phyloP scores from a whole-genome alignment of 75 land plant species.

The Sequoia sempervirens region DNA sequence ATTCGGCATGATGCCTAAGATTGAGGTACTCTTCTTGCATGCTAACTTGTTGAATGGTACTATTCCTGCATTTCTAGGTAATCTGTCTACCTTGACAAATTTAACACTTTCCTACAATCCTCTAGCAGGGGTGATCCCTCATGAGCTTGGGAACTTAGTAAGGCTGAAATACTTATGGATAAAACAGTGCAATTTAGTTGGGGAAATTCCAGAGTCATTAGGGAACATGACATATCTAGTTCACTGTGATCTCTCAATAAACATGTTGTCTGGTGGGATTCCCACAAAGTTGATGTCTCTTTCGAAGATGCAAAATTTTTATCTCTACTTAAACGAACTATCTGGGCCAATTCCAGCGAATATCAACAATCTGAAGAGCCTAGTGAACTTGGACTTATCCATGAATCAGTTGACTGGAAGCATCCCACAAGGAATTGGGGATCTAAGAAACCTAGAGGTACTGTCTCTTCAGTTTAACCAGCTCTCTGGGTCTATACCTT shows the following conservation, averaged over 20 bases:
- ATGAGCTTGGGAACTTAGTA: slow-evolving; percentile 39
- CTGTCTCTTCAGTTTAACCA: slow-evolving; percentile 18
- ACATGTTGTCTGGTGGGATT: slow-evolving; percentile 8
- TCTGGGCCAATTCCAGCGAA: slow-evolving; percentile 26
- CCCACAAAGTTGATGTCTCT: slow-evolving; percentile 2
- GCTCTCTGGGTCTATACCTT: slow-evolving; percentile 40
- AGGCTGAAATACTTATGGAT: slow-evolving; percentile 43
- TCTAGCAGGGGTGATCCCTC: slow-evolving; percentile 29
- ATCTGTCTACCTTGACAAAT: slow-evolving; percentile 31
- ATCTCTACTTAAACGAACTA: slow-evolving; percentile 10
- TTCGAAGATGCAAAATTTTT: slow-evolving; percentile 5
- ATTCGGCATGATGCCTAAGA: slow-evolving; percentile 28
- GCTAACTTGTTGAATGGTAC: slow-evolving; percentile 41
- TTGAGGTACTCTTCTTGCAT: slow-evolving; percentile 25
- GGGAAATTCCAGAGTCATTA: slow-evolving; percentile 48
- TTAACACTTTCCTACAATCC: slow-evolving; percentile 41
- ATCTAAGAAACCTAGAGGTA: slow-evolving; percentile 14
- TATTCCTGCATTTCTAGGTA: slow-evolving; percentile 52
- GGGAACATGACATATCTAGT: slow-evolving; percentile 9
- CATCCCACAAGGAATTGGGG: slow-evolving; percentile 35
- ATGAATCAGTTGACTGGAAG: slow-evolving; percentile 18
- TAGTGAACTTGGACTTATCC: slow-evolving; percentile 15
- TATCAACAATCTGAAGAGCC: slow-evolving; percentile 14
- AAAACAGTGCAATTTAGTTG: slow-evolving; percentile 27
- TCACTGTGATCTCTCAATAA: slow-evolving; percentile 1